phyloP scores from a whole-genome alignment of 1,284 basidiomycete genomes.

The Heliocybe sulcata region DNA sequence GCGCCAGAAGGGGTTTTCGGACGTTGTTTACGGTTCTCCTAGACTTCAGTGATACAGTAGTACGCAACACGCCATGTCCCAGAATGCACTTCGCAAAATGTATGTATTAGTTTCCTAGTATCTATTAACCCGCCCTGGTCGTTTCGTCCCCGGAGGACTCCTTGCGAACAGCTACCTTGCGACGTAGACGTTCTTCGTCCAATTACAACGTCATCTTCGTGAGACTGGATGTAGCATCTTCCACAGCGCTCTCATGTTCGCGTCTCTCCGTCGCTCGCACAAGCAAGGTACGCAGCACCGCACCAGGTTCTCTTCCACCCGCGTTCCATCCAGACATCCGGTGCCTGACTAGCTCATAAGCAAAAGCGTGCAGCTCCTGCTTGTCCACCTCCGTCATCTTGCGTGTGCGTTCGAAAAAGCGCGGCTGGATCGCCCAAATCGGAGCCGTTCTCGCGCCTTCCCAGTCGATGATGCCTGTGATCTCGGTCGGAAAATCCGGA shows the following conservation, averaged over 20 bases:
- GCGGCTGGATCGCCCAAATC: background rate
- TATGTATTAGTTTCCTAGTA: no score
- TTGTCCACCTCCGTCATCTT: background rate
- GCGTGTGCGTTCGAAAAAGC: background rate
- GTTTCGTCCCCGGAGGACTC: background rate
- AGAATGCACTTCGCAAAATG: no score
- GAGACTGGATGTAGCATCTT: background rate
- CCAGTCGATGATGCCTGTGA: background rate
- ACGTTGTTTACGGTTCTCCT: background rate
- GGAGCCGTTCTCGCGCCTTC: background rate
- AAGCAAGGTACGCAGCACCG: background rate
- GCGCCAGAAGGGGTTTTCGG: background rate
- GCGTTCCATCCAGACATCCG: background rate
- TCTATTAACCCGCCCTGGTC: background rate
- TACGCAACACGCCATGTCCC: no score
- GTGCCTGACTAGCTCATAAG: background rate
- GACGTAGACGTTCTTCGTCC: background rate
- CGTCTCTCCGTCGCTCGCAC: background rate
- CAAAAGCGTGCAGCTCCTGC: background rate
- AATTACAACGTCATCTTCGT: background rate
- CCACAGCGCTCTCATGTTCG: background rate
- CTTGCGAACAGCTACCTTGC: background rate
- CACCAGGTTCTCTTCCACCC: background rate
- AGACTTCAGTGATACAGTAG: no score
- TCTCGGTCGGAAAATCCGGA: background rate